Percentiles rank a stretch among this genome's conserved stretches.
phyloP scores from a whole-genome alignment of 768 basidiomycete genomes.

The Collybiopsis luxurians region DNA sequence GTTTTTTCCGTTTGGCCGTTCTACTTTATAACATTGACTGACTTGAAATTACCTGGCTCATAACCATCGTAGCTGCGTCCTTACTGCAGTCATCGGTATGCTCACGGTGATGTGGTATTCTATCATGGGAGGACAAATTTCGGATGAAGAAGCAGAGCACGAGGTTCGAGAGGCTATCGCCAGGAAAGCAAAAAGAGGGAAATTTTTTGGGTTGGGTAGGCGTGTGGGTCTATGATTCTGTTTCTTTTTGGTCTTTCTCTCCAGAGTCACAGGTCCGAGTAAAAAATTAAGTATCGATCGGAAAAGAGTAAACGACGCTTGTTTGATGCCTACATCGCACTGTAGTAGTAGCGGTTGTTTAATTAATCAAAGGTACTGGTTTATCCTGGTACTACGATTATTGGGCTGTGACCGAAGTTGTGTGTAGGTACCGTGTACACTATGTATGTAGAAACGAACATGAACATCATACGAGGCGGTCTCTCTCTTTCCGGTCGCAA shows the following conservation, averaged over 20 bases:
- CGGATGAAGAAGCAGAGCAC: constrained; percentile 79
- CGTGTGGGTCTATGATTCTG: not conserved
- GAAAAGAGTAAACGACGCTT: no score
- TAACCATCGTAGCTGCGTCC: constrained; percentile 66
- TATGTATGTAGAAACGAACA: no score
- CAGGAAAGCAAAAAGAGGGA: constrained; percentile 51
- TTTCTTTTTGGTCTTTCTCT: not conserved
- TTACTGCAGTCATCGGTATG: constrained; percentile 86
- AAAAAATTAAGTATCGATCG: no score
- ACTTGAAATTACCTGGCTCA: not conserved
- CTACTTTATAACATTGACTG: not conserved
- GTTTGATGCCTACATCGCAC: no score
- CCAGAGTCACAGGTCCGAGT: no score
- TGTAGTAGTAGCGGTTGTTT: no score
- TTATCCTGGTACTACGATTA: no score
- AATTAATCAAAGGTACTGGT: no score
- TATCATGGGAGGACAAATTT: constrained; percentile 57
- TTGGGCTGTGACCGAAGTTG: no score
- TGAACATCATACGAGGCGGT: no score
- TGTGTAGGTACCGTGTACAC: no score
- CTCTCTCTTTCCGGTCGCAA: no score
- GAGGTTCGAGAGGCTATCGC: constrained; percentile 58
- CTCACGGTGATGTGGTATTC: constrained; percentile 83
- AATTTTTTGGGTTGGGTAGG: constrained; percentile 36
- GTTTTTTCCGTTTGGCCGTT: constrained; percentile 14